A percentile compares a stretch with the other conserved stretches of the same genome.
Conservation (phyloP, 306 rosid species). For the Quercus cerris region DNA sequence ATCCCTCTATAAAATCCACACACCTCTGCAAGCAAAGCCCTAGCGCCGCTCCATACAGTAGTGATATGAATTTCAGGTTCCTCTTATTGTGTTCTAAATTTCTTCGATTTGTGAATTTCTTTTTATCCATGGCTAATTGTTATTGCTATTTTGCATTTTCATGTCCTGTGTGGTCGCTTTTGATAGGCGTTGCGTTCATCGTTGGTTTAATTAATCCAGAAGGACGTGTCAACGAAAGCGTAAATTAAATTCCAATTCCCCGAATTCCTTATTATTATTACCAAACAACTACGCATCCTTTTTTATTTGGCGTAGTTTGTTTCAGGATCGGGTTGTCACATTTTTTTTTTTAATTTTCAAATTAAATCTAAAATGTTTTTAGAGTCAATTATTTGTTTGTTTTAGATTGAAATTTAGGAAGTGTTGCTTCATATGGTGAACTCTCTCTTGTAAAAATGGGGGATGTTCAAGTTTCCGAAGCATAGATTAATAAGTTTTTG, state of each 20-base stretch:
- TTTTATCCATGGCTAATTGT: no score
- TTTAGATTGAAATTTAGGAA: no score
- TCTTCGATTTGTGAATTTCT: no score
- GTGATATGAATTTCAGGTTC: no score
- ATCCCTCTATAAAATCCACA: neutral
- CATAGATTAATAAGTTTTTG: constrained; percentile 37
- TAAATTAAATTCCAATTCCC: constrained; percentile 35
- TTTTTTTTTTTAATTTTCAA: neutral
- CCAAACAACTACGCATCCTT: constrained; percentile 15
- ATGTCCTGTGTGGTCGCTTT: constrained; percentile 40
- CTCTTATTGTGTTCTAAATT: neutral
- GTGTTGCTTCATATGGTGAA: constrained; percentile 87
- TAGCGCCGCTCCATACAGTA: neutral
- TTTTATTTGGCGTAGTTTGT: constrained; percentile 27
- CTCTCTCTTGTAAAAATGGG: constrained; percentile 36
- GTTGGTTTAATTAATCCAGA: constrained; percentile 36
- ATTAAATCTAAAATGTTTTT: no score
- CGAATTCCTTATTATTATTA: neutral
- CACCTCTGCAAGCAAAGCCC: neutral
- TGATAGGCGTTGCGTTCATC: constrained; percentile 90
- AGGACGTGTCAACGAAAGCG: constrained; percentile 93
- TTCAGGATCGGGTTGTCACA: constrained; percentile 38
- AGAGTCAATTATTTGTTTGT: neutral
- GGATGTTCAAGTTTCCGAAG: constrained; percentile 88
- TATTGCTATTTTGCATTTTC: no score